Conservation (phyloP, 352 stramenopile genomes). For the Phytophthora chlamydospora region DNA sequence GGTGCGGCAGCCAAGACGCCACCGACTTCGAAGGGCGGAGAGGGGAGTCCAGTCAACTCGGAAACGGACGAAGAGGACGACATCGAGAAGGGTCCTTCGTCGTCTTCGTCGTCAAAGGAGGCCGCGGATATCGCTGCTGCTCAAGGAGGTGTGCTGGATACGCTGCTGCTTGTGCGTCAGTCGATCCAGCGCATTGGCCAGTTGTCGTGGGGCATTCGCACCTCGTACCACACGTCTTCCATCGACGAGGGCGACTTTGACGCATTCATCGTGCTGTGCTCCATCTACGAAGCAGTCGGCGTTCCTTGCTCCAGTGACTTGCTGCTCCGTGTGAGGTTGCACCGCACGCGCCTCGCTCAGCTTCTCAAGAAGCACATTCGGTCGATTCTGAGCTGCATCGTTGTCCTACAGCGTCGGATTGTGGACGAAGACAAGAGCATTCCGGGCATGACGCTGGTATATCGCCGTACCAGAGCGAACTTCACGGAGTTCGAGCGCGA, state of each 20-base stretch:
- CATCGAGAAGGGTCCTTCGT: conserved; percentile 65
- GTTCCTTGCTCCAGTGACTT: conserved; percentile 74
- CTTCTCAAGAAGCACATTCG: conserved; percentile 77
- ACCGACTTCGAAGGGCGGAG: conserved; percentile 26
- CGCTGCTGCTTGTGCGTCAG: conserved; percentile 80
- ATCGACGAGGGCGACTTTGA: conserved; percentile 87
- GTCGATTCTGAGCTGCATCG: conserved; percentile 70
- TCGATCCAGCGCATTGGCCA: conserved; percentile 87
- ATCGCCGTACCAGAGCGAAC: conserved; percentile 65
- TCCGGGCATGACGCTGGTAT: conserved; percentile 74
- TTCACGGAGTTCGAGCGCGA: conserved; percentile 72
- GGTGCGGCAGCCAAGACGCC: conserved; percentile 59
- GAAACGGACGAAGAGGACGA: conserved; percentile 81
- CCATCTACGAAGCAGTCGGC: conserved; percentile 76
- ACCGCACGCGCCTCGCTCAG: conserved; percentile 71
- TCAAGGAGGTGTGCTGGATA: conserved; percentile 72
- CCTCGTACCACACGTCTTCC: conserved; percentile 83
- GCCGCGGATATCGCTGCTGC: conserved; percentile 57
- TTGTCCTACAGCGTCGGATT: conserved; percentile 78
- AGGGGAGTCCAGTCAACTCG: conserved; percentile 69
- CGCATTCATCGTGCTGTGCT: conserved; percentile 85
- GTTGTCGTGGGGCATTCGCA: conserved; percentile 82
- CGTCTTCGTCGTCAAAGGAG: conserved; percentile 60
- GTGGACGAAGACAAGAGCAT: conserved; percentile 83
- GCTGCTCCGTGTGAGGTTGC: conserved; percentile 72